Percentiles rank a stretch among this genome's conserved stretches.
Conservation (phyloP, 2,329 filamentous ascomycete species). For the Macrophomina tecta region DNA sequence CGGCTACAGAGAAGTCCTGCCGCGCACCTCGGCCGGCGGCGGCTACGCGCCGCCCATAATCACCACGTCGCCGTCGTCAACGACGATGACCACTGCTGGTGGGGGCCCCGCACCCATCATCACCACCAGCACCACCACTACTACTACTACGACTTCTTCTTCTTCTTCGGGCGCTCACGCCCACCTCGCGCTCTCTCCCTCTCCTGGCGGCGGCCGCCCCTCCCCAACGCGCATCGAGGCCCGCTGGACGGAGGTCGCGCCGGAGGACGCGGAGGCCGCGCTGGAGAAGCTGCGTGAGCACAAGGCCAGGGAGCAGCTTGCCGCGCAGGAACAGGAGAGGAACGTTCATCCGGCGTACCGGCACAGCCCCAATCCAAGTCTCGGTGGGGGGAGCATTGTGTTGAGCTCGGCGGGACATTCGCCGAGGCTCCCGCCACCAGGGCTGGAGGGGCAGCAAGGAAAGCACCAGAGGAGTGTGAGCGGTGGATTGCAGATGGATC, state of each 20-base stretch:
- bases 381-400: background rate
- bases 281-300: background rate
- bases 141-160: background rate
- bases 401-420: background rate
- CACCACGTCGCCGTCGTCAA: background rate
- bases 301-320: background rate
- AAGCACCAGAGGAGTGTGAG: background rate
- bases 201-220: background rate
- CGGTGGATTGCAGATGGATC: slow-evolving; percentile 9
- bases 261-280: slow-evolving; percentile 7
- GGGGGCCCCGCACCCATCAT: no score
- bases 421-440: background rate
- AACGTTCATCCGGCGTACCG: slow-evolving; percentile 13
- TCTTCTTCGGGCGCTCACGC: background rate
- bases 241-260: slow-evolving; percentile 7
- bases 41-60: background rate
- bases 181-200: background rate
- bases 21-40: slow-evolving; percentile 34
- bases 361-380: background rate
- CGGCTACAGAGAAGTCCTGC: slow-evolving; percentile 44
- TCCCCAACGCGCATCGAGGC: background rate
- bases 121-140: no score
- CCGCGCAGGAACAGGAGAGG: slow-evolving; percentile 3
- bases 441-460: slow-evolving; percentile 3
- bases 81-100: no score